Base-by-base conservation (phyloP, 1,284 basidiomycete species). In the Pholiota adiposa region DNA sequence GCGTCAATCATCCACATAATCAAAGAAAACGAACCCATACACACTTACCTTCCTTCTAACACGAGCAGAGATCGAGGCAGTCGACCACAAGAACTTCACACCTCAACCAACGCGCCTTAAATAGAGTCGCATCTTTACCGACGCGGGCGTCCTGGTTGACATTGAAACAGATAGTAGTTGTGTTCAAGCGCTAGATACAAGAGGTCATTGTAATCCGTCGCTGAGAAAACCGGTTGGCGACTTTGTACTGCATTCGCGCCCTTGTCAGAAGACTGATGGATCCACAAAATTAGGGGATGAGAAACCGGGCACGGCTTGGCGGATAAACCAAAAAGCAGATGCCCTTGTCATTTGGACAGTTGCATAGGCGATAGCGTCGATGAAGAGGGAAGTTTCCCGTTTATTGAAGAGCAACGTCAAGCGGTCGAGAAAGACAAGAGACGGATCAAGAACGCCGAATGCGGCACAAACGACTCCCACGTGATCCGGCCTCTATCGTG, bases 61-160 rank as follows among this genome's bases (percentile, higher is more conserved):
- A 16, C 33, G 16, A 54, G 40, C 27, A 25, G 44, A 56, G 6
- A 38, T n/a, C 21, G 25, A 23, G 43, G 14, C 19, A n/a, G 51
- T 59, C 51, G 27, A 31, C 56, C 52, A 51, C 55, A 43, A 60
- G 48, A 34, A 48, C 14, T 51, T 51, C 46, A 14, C 7, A n/a
- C 38, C n/a, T 52, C 52, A 48, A 49, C 56, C 11, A 27, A 50
- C 38, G 48, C 43, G 40, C 46, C 50, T 50, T 60, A 60, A 60
- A 63, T 54, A 43, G 33, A 43, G 27, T 9, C 53, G n/a, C 25
- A 44, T 38, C 12, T 36, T 51, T 11, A 36, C 40, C 43, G 59
- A 61, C 19, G n/a, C n/a, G n/a, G n/a, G 18, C 33, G 36, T 48
- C 31, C 36, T 51, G 46, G 59, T 63, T 63, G 62, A 56, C 56